Evolutionary conservation across 768 basidiomycete species (phyloP).

Genomic region (Glaciozyma martinii): DNA sequence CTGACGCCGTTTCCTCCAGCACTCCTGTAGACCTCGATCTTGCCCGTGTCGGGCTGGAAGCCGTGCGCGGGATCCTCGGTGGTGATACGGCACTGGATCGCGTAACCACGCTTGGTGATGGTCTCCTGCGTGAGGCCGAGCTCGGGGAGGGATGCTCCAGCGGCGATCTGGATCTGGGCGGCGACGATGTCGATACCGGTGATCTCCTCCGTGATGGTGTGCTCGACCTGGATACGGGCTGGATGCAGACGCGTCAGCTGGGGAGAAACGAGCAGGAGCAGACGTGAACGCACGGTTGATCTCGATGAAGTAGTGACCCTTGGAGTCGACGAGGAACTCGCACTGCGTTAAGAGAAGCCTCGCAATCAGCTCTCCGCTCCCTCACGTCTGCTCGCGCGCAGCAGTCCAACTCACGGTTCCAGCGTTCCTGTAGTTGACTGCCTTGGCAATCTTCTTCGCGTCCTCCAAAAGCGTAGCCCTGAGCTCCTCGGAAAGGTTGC

Average conservation of each 20-base stretch:
- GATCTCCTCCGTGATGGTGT: slow-evolving; percentile 99
- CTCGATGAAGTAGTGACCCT: slow-evolving; percentile 98
- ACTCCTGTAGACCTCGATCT: slow-evolving; percentile 97
- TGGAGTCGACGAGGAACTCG: slow-evolving; percentile 95
- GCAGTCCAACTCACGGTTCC: slow-evolving; percentile 57
- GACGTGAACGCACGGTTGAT: slow-evolving; percentile 55
- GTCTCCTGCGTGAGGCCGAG: slow-evolving; percentile 93
- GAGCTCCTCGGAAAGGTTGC: slow-evolving; percentile 81
- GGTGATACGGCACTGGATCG: slow-evolving; percentile 96
- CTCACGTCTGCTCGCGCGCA: background rate
- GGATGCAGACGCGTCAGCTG: background rate
- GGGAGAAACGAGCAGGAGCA: background rate
- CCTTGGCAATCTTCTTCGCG: slow-evolving; percentile 88
- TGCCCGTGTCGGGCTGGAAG: slow-evolving; percentile 98
- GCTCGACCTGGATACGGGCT: slow-evolving; percentile 96
- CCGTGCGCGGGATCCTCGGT: slow-evolving; percentile 84
- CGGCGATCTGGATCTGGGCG: slow-evolving; percentile 92
- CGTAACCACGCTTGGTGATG: slow-evolving; percentile 89
- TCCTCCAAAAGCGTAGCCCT: slow-evolving; percentile 78
- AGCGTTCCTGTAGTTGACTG: slow-evolving; percentile 90
- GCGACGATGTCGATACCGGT: slow-evolving; percentile 99
- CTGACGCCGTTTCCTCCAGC: slow-evolving; percentile 98
- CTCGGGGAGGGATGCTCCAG: slow-evolving; percentile 88
- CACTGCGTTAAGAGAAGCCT: slow-evolving; percentile 7
- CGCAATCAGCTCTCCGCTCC: slow-evolving; percentile 7